Evolutionary conservation across 768 basidiomycete species (phyloP).

Genomic region (Suillus subaureus): DNA sequence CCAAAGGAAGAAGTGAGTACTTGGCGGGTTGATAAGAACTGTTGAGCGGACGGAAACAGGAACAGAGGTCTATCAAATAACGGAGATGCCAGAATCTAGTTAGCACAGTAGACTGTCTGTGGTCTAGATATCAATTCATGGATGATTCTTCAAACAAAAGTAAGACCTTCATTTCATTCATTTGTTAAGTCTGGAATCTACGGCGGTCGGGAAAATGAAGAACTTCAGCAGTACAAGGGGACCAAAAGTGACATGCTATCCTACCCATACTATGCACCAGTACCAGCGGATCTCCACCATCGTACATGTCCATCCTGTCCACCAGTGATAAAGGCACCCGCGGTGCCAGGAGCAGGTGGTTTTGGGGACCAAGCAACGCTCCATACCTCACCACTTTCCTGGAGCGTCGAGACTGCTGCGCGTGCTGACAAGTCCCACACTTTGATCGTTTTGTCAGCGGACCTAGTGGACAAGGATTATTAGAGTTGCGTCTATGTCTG

Average conservation of each 20-base stretch:
- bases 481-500: not conserved
- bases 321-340: slow-evolving; percentile 69
- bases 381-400: slow-evolving; percentile 85
- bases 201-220: not conserved
- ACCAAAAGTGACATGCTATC: not conserved
- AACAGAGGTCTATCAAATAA: not conserved
- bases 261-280: slow-evolving; percentile 25
- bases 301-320: slow-evolving; percentile 74
- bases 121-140: not conserved
- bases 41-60: not conserved
- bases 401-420: slow-evolving; percentile 72
- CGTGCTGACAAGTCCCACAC: slow-evolving; percentile 85
- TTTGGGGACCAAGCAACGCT: slow-evolving; percentile 78
- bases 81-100: not conserved
- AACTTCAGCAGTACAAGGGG: not conserved
- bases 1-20: not conserved
- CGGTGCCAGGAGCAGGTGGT: slow-evolving; percentile 51
- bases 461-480: slow-evolving; percentile 42
- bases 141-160: not conserved
- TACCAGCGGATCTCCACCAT: slow-evolving; percentile 80
- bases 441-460: slow-evolving; percentile 84
- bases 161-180: slow-evolving; percentile 3
- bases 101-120: not conserved
- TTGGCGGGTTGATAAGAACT: not conserved
- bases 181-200: slow-evolving; percentile 3